Percentiles rank a stretch among this genome's conserved stretches.
phyloP scores from a whole-genome alignment of 2,329 filamentous ascomycete species.

The Diaporthe sp. region DNA sequence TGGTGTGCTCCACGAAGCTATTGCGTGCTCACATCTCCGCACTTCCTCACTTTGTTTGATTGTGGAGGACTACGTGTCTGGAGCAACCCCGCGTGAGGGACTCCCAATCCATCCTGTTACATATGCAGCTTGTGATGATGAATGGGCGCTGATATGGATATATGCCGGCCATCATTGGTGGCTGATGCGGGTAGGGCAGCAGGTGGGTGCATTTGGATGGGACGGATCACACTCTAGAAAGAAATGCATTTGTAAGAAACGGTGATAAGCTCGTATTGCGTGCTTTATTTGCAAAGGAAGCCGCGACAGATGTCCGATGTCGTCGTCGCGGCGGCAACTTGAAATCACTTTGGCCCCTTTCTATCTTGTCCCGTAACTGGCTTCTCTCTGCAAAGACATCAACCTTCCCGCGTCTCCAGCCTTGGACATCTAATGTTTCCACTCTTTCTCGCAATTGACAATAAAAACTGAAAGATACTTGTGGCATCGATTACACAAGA shows the following conservation, averaged over 20 bases:
- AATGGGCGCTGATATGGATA: not conserved
- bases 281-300: not conserved
- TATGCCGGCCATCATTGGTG: not conserved
- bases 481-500: slow-evolving; percentile 31
- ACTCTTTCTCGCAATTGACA: fast-evolving
- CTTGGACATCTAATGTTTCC: not conserved
- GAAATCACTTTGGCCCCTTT: not conserved
- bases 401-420: too few species aligned
- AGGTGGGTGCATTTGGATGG: not conserved
- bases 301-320: not conserved
- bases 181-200: not conserved
- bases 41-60: not conserved
- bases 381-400: not conserved
- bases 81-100: not conserved
- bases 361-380: too few species aligned
- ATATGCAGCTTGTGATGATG: not conserved
- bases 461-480: not conserved
- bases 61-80: not conserved
- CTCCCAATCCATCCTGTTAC: not conserved
- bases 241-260: slow-evolving; percentile 12
- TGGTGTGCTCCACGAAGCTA: slow-evolving; percentile 38
- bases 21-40: slow-evolving; percentile 33
- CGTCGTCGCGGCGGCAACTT: slow-evolving; percentile 1
- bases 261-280: slow-evolving; percentile 26
- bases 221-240: not conserved